Evolutionary conservation across 108 stramenopile genomes (phyloP), one percentile per base, ranked within the genome.

Genomic region (Nitzschia sp.): DNA sequence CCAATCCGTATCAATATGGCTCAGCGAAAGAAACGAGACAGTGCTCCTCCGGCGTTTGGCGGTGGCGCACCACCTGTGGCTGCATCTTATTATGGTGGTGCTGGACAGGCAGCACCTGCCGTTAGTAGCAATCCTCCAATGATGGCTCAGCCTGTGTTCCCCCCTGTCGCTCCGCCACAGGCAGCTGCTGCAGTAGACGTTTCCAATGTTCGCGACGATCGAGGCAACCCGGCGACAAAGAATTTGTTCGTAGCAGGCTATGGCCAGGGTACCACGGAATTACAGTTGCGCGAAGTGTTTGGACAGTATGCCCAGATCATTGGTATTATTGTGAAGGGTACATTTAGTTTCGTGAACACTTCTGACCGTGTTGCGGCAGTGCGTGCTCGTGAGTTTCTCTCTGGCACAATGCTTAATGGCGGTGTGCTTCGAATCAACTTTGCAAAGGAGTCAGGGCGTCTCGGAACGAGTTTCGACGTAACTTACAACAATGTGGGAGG

Each of bases 241-340:
- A 94, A 94, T 71, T 71, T 94, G 17, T 94, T 94, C 58, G 82
- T 94, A 21, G 93, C 93, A 11, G 93, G 93, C 2, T 94, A 94
- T 64, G 93, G 93, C 6, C 83, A 85, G 21, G 84, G 81, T 1
- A 94, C 93, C n/a, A 78, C 83, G 19, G 93, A 94, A 42, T 75
- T 81, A 26, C 78, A 91, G 67, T 62, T 94, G 13, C 72, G 83
- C 29, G 83, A 88, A 26, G 38, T 85, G 19, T 84, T 94, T 66
- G 72, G 66, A 6, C 87, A 79, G 45, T 70, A 91, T 64, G 78
- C 78, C 17, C 71, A 62, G n/a, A 85, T 94, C 35, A 69, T 86
- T 49, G 84, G 87, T 29, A 80, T 87, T 38, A 85, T 87, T 13
- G 68, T 83, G 72, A 94, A 94, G 64, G 76, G 82, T 21, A 83